Evolutionary conservation across 176 grass and related monocot species (phyloP), one percentile per base, ranked within the genome.

Genomic region (Triticum monococcum): DNA sequence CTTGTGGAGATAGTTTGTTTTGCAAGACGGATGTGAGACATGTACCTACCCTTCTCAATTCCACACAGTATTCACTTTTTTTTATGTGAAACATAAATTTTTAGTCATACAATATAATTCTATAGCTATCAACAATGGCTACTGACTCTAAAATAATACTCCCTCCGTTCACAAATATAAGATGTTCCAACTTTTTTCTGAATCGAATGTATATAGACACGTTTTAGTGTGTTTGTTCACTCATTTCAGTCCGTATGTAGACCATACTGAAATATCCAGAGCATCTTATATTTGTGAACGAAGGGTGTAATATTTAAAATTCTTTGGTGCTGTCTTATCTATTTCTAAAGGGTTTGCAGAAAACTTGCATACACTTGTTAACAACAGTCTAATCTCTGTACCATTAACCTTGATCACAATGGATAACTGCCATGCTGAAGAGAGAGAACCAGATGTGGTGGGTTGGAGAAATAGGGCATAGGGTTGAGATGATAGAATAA

Each of bases 1-100:
- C 22, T 77, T 83, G 48, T 70, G 26, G 41, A 12, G 28, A 36
- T 31, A 75, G 71, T 77, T 88, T 83, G 24, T 16, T 26, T 45
- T 20, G 5, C 3, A 83, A 71, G 64, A 48, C 71, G 69, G 35
- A 43, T 61, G 5, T 8, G 38, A 23, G 9, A 48, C 77, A 60
- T 46, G 38, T 77, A 41, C 48, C 20, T 60, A 12, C 7, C 57
- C 46, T 52, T 79, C 40, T 86, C 48, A 79, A 76, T 41, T 82
- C 18, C 50, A 43, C 16, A 23, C 32, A 3, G 1, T 77, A 57
- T 66, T 69, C 8, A 70, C 46, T 8, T 57, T 45, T 48, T 23
- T 46, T 78, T 12, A 46, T 83, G 23, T 59, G 41, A 3, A 77
- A 45, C 57, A 4, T 24, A 20, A 77, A 67, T 25, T 79, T 1